Percentiles rank a stretch among this genome's conserved stretches.
Evolutionary conservation across 2,329 filamentous ascomycete genomes (phyloP).

Genomic region (Zymoseptoria brevis): DNA sequence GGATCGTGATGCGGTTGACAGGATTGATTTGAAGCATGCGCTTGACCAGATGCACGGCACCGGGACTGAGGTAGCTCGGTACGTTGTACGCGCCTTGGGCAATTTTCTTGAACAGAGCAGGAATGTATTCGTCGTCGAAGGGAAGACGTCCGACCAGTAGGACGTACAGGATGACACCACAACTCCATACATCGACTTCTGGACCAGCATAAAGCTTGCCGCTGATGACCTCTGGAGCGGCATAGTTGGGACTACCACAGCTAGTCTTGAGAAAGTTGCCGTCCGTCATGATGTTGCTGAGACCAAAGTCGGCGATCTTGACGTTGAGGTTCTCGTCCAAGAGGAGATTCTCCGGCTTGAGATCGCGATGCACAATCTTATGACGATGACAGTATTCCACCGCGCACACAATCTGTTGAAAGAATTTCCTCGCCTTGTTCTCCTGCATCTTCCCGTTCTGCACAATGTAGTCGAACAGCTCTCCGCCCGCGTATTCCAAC

Average conservation of each 20-base stretch:
- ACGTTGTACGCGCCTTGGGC: slow-evolving; percentile 88
- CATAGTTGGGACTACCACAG: slow-evolving; percentile 96
- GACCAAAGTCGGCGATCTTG: slow-evolving; percentile 97
- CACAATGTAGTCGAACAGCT: slow-evolving; percentile 97
- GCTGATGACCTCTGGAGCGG: slow-evolving; percentile 93
- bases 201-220: slow-evolving; percentile 96
- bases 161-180: slow-evolving; percentile 59
- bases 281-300: slow-evolving; percentile 99
- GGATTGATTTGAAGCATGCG: slow-evolving; percentile 94
- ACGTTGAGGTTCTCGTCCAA: slow-evolving; percentile 94
- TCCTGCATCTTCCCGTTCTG: slow-evolving; percentile 88
- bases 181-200: slow-evolving; percentile 97
- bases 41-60: slow-evolving; percentile 74
- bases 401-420: slow-evolving; percentile 97
- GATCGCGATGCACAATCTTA: slow-evolving; percentile 95
- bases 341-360: slow-evolving; percentile 94
- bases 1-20: slow-evolving; percentile 85
- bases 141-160: slow-evolving; percentile 63
- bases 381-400: slow-evolving; percentile 98
- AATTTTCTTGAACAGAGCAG: slow-evolving; percentile 95
- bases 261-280: slow-evolving; percentile 98
- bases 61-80: slow-evolving; percentile 80
- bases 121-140: slow-evolving; percentile 98
- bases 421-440: slow-evolving; percentile 89
- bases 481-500: slow-evolving; percentile 90